These are phyloP conservation scores for Acanthamoeba royreba DNA, from an alignment of 208 protist species.

Conservation along the genomic window DNA sequence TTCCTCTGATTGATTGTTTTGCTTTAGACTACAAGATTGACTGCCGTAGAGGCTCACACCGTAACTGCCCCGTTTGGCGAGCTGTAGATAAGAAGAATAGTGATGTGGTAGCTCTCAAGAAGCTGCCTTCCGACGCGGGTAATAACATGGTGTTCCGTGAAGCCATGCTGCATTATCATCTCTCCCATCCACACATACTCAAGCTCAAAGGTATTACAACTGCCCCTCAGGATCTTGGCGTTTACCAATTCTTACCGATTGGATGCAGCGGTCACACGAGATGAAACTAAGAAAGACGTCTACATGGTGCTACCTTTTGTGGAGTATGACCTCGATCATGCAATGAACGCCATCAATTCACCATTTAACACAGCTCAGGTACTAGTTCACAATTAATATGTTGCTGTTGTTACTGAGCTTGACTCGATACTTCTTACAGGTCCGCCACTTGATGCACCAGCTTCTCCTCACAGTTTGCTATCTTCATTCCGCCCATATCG, in stretches of 20 bases:
- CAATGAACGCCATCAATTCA: not conserved
- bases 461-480: not conserved
- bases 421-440: no score
- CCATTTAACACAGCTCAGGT: not conserved
- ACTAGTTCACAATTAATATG: not conserved
- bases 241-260: not conserved
- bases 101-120: not conserved
- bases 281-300: not conserved
- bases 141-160: not conserved
- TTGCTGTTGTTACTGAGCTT: not conserved
- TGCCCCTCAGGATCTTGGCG: not conserved
- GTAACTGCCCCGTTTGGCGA: not conserved
- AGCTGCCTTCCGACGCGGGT: not conserved
- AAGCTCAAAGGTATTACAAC: not conserved
- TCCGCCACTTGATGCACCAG: not conserved
- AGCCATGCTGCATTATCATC: not conserved
- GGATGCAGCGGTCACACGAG: not conserved
- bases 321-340: conserved; percentile 5
- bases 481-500: not conserved
- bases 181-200: not conserved
- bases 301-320: conserved; percentile 20
- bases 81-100: not conserved
- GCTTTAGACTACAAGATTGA: not conserved
- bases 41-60: not conserved
- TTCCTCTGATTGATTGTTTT: no score